Percentiles rank a stretch among this genome's conserved stretches.
These are phyloP conservation scores for Diaporthe amygdali DNA, from an alignment of 2,329 filamentous ascomycete genomes.

Conservation along the genomic window DNA sequence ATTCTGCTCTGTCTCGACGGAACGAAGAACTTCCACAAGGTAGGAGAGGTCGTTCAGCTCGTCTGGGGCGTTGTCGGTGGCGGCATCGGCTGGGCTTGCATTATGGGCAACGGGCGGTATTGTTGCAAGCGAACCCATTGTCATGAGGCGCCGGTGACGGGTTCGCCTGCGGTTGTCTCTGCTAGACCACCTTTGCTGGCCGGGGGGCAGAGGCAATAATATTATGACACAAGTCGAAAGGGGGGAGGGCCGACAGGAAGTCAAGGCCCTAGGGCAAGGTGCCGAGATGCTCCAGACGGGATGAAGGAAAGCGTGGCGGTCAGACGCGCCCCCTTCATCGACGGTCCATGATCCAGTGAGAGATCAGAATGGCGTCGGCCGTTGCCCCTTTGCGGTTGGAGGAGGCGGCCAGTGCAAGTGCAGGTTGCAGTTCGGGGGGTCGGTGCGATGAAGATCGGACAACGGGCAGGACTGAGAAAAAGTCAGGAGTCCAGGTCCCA, in stretches of 20 bases:
- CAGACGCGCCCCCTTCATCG: slow-evolving; percentile 22
- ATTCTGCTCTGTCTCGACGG: slow-evolving; percentile 41
- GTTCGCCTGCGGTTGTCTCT: slow-evolving; percentile 16
- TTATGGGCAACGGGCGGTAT: slow-evolving; percentile 24
- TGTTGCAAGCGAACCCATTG: slow-evolving; percentile 32
- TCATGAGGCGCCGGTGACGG: background rate
- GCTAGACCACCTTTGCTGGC: background rate
- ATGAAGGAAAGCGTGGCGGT: slow-evolving; percentile 23
- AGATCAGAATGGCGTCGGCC: slow-evolving; percentile 6
- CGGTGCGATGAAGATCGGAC: slow-evolving; percentile 3
- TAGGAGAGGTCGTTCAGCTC: slow-evolving; percentile 48
- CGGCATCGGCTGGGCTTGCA: slow-evolving; percentile 12
- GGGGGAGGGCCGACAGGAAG: background rate
- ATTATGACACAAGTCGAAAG: background rate
- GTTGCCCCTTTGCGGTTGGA: slow-evolving; percentile 8
- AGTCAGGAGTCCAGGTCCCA: background rate
- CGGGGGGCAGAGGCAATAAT: background rate
- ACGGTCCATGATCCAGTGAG: slow-evolving; percentile 22
- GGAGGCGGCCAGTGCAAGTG: background rate
- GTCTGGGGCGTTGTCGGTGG: slow-evolving; percentile 20
- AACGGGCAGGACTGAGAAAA: background rate
- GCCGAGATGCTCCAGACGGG: background rate
- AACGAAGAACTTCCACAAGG: slow-evolving; percentile 43
- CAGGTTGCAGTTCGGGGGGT: background rate
- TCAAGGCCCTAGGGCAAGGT: background rate